phyloP scores from a whole-genome alignment of 2,329 filamentous ascomycete genomes.

The Laburnicola sp. region DNA sequence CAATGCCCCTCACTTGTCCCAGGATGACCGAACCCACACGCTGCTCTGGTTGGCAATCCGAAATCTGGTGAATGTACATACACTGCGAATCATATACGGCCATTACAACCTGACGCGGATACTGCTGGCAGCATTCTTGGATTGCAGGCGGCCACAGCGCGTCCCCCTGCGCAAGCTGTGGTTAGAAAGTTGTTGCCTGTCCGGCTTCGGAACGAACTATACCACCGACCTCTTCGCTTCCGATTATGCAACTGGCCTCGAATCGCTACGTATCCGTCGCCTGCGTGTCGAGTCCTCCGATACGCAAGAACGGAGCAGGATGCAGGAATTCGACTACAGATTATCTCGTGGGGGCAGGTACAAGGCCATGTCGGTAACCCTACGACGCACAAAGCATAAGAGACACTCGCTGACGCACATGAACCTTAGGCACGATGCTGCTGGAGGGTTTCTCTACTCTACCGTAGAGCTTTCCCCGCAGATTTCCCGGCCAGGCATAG shows the following conservation, averaged over 20 bases:
- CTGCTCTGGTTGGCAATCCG: slow-evolving; percentile 45
- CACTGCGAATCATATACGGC: slow-evolving; percentile 50
- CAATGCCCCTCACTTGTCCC: slow-evolving; percentile 44
- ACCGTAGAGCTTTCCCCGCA: slow-evolving; percentile 29
- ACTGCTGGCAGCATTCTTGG: slow-evolving; percentile 48
- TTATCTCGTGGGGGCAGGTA: slow-evolving; percentile 35
- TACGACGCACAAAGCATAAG: no score
- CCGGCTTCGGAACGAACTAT: slow-evolving; percentile 26
- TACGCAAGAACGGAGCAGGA: slow-evolving; percentile 11
- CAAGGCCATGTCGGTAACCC: not conserved
- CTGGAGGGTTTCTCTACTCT: slow-evolving; percentile 35
- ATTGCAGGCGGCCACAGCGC: slow-evolving; percentile 29
- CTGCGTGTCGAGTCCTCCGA: slow-evolving; percentile 35
- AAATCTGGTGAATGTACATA: slow-evolving; percentile 50
- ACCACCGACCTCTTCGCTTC: slow-evolving; percentile 18
- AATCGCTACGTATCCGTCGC: slow-evolving; percentile 49
- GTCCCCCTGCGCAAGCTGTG: slow-evolving; percentile 47
- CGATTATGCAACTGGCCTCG: slow-evolving; percentile 38
- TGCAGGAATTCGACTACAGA: slow-evolving; percentile 29
- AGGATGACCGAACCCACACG: slow-evolving; percentile 45
- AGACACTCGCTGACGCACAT: slow-evolving; percentile 2
- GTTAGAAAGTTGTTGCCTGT: slow-evolving; percentile 51
- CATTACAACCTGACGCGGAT: slow-evolving; percentile 48
- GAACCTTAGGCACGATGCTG: slow-evolving; percentile 34
- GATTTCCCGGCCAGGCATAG: slow-evolving; percentile 6